phyloP scores from a whole-genome alignment of 164 flowering plant species.

The Sedum album region DNA sequence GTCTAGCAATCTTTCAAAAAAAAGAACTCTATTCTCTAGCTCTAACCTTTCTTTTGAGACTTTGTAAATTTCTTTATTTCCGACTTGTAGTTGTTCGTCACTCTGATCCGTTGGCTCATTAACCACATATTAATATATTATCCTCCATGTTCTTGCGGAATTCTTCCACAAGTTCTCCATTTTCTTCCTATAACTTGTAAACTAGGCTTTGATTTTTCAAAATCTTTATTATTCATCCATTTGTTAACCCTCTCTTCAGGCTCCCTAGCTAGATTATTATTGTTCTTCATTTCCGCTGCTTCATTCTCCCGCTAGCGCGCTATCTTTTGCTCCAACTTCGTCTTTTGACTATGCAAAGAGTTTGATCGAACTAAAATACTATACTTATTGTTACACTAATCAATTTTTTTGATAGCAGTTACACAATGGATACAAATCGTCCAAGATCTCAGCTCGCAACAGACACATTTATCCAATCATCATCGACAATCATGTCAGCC shows the following conservation, averaged over 20 bases:
- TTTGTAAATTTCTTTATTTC: too few species aligned
- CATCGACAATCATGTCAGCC: too few species aligned
- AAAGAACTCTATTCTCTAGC: too few species aligned
- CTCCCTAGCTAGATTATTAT: background rate
- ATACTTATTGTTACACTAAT: too few species aligned
- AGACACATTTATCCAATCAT: too few species aligned
- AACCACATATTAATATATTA: slow-evolving; percentile 39
- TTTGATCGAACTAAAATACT: too few species aligned
- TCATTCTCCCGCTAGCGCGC: background rate
- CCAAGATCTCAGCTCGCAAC: too few species aligned
- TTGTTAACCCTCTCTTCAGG: background rate
- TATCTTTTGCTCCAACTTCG: background rate
- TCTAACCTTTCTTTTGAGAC: too few species aligned
- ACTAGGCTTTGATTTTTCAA: slow-evolving; percentile 1
- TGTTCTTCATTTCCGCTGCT: background rate
- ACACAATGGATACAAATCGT: too few species aligned
- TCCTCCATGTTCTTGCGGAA: slow-evolving; percentile 37
- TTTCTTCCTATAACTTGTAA: background rate
- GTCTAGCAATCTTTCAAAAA: too few species aligned
- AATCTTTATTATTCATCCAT: background rate
- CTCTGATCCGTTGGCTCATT: slow-evolving; percentile 37
- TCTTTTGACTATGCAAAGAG: background rate
- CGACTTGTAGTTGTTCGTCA: slow-evolving; percentile 45
- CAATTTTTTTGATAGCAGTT: too few species aligned
- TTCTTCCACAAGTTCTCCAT: slow-evolving; percentile 30